These are phyloP conservation scores for Nitzschia sp. DNA, from an alignment of 108 stramenopile genomes.

Conservation along the genomic window DNA sequence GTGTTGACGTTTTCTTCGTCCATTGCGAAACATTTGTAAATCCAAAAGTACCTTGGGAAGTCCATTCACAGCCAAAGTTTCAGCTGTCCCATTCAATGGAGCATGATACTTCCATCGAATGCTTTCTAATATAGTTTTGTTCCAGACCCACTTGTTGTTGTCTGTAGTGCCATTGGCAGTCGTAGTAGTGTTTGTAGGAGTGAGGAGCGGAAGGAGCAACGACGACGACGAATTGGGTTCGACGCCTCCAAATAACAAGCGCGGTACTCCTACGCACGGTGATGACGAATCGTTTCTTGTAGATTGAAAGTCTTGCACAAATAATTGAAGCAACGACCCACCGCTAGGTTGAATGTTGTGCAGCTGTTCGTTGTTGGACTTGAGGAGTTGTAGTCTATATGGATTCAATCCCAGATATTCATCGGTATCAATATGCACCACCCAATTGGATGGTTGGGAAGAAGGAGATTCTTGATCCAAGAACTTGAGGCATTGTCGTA, in stretches of 20 bases:
- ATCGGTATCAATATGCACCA: constrained; percentile 42
- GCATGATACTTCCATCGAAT: constrained; percentile 27
- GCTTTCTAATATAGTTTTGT: constrained; percentile 15
- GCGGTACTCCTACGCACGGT: constrained; percentile 5
- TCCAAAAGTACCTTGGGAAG: constrained; percentile 36
- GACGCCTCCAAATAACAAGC: constrained; percentile 13
- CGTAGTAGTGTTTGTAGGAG: too few relatives aligned
- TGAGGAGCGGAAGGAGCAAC: too few relatives aligned
- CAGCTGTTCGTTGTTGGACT: background rate
- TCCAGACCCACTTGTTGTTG: background rate
- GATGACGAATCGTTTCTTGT: background rate
- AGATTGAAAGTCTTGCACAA: background rate
- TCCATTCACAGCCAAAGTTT: constrained; percentile 20
- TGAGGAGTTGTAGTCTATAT: constrained; percentile 1
- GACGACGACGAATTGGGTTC: too few relatives aligned
- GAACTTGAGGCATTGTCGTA: background rate
- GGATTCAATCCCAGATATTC: constrained; percentile 51
- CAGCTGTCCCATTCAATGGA: constrained; percentile 2
- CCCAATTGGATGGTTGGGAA: constrained; percentile 26
- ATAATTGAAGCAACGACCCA: background rate
- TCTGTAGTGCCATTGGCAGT: background rate
- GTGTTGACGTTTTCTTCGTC: background rate
- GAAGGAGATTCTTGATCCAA: background rate
- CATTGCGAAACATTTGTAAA: background rate
- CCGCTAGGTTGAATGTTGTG: background rate